Evolutionary conservation across 2,329 filamentous ascomycete genomes (phyloP), one percentile per base, ranked within the genome.

Genomic region (Diplodia mutila): DNA sequence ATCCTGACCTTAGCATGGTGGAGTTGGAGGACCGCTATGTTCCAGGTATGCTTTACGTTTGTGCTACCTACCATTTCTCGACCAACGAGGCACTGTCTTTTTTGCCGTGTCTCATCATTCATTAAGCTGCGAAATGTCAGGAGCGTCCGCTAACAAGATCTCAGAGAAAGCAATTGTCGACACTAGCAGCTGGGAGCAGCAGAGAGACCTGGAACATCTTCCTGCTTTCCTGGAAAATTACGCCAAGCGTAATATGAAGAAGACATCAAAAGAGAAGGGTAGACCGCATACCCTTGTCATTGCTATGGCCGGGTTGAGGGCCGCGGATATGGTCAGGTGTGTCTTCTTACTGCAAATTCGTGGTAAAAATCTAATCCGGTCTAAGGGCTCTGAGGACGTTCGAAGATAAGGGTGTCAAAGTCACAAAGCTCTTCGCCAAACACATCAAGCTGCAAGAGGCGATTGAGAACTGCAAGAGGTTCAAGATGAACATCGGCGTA

Each of bases 371-470:
- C 37, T 2, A 46, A 18, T 64, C 4, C 27, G 32, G 91, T 73
- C 51, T 32, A 12, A 67, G 66, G 32, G 85, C 88, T 2, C 82
- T 97, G 70, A 87, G 93, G 57, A 89, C 89, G 71, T 94, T 95
- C 73, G 91, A 94, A 76, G 89, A 85, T 64, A 93, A 95, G 77
- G 89, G 92, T 9, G 88, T 86, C 61, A 86, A 87, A 54, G 89
- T 99, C 1, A 91, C 92, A 2, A 99, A 99, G 79, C 83, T 99
- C 76, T 99, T 99, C 79, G 94, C 95, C 37, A 99, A 99, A 79
- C 95, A 99, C 78, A 97, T 99, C 83, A 99, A 99, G 81, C 80
- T 99, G 12, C 87, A 92, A 65, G 94, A 98, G 73, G 91, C 94
- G 39, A 88, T 94, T 64, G 85, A 90, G 68, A 91, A 91, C 75